These are phyloP conservation scores for Vanrija pseudolonga DNA, from an alignment of 1,284 basidiomycete species.

Conservation along the genomic window DNA sequence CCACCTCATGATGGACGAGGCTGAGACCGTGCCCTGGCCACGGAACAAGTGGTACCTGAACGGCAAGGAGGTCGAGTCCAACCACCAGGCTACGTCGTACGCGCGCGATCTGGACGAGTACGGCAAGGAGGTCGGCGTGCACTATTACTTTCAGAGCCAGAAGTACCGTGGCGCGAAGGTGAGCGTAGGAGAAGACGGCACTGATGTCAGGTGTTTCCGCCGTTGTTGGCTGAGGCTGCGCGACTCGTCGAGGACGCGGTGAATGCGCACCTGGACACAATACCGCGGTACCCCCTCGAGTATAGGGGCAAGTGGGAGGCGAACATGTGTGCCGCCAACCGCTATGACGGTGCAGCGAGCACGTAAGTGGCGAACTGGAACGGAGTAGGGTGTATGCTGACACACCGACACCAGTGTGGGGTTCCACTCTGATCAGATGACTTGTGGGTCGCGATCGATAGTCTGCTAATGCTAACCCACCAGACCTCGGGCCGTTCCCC, in stretches of 20 bases:
- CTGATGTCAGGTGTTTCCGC: slow-evolving; percentile 56
- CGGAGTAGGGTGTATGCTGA: too few species aligned
- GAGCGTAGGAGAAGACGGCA: slow-evolving; percentile 6
- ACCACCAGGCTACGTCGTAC: slow-evolving; percentile 69
- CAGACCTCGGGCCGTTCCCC: slow-evolving; percentile 79
- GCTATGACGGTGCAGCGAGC: slow-evolving; percentile 77
- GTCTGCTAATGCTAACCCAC: slow-evolving; percentile 6
- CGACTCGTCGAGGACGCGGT: slow-evolving; percentile 69
- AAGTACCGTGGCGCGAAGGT: slow-evolving; percentile 13
- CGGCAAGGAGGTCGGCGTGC: slow-evolving; percentile 9
- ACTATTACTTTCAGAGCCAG: slow-evolving; percentile 32
- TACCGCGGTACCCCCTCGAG: slow-evolving; percentile 65
- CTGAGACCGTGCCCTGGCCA: slow-evolving; percentile 40
- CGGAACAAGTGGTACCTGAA: slow-evolving; percentile 41
- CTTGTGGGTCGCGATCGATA: slow-evolving; percentile 34
- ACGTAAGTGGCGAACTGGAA: slow-evolving; percentile 37
- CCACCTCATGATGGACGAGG: slow-evolving; percentile 51
- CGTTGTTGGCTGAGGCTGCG: slow-evolving; percentile 74
- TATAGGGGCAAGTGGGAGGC: slow-evolving; percentile 76
- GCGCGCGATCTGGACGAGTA: slow-evolving; percentile 44
- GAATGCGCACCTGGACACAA: slow-evolving; percentile 64
- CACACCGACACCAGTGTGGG: slow-evolving; percentile 59
- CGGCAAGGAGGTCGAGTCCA: slow-evolving; percentile 52
- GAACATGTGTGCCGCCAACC: slow-evolving; percentile 86
- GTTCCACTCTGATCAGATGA: slow-evolving; percentile 66